Evolutionary conservation across 345 rosid genomes (phyloP), one percentile per base, ranked within the genome.

Genomic region (Hibiscus trionum): DNA sequence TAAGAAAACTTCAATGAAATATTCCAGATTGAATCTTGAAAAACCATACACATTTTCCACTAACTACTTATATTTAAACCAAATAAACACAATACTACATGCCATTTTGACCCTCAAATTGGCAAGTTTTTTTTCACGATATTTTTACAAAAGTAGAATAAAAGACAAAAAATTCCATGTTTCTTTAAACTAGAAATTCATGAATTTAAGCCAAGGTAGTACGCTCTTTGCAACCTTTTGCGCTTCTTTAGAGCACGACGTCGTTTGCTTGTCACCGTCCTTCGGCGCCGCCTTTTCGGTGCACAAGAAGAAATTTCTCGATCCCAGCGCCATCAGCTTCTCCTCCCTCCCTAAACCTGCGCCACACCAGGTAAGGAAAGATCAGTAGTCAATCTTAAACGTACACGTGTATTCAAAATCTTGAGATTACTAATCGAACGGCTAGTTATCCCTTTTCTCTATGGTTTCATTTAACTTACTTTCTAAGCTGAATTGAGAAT

Each of bases 401-500:
- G 57, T 63, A 63, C 50, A 52, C 37, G 50, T 21, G 60, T 72
- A n/a, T 0, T 42, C 12, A 26, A 37, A 37, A 35, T 35, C 42
- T 37, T 7, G 42, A 37, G 0, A 24, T 4, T 2, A 2, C 26
- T 19, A 3, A 35, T 52, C 65, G 11, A 61, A 75, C 69, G 69
- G 73, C 62, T 19, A 56, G 19, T 31, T 33, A 26, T 50, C 52
- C 0, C 33, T 21, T 24, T 21, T 33, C 7, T 33, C 5, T 26
- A 31, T n/a, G 63, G 37, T 55, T 21, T 16, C 2, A 3, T 11
- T 19, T 4, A 17, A 27, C 84, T 82, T 86, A 93, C 97, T 90
- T 73, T 95, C 91, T 74, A 95, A 80, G 81, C 97, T 88, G 69
- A 92, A 95, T 70, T 92, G 99, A 21, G 99, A 95, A 73, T 91